A percentile compares a stretch with the other conserved stretches of the same genome.
Evolutionary conservation across 305 asterid genomes (phyloP).

Genomic region (Salvia sclarea): DNA sequence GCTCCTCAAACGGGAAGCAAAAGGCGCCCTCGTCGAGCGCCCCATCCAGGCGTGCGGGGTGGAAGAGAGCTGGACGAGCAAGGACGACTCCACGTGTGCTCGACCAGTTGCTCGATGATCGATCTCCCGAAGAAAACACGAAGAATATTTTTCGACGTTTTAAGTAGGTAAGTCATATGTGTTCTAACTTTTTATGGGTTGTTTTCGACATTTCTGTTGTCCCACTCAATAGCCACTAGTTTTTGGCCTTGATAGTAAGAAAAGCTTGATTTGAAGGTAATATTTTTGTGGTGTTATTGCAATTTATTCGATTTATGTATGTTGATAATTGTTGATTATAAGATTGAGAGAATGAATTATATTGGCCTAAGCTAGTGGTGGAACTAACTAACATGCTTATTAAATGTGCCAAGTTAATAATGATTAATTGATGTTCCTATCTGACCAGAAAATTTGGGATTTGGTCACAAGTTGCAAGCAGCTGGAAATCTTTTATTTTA

Average conservation of each 20-base stretch:
- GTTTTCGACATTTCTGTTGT: neutral
- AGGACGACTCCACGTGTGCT: constrained; percentile 57
- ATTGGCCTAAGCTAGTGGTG: neutral
- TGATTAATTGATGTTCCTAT: neutral
- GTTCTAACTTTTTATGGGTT: neutral
- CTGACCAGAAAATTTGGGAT: neutral
- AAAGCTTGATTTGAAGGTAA: neutral
- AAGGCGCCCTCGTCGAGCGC: constrained; percentile 51
- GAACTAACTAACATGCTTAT: neutral
- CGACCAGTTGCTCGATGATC: constrained; percentile 54
- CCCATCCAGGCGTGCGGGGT: constrained; percentile 58
- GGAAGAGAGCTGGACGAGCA: constrained; percentile 57
- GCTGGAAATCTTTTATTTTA: neutral
- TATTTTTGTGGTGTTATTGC: constrained; percentile 13
- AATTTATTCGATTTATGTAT: neutral
- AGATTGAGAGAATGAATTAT: neutral
- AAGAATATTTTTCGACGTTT: neutral
- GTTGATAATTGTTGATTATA: neutral
- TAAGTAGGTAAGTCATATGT: neutral
- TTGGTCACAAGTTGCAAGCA: constrained; percentile 19
- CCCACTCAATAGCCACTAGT: neutral
- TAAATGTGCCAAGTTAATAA: neutral
- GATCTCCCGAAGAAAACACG: constrained; percentile 19
- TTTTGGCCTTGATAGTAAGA: neutral
- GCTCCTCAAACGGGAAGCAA: constrained; percentile 53